Conservation (phyloP, 139 green algal species). For the Chlorella sp. region DNA sequence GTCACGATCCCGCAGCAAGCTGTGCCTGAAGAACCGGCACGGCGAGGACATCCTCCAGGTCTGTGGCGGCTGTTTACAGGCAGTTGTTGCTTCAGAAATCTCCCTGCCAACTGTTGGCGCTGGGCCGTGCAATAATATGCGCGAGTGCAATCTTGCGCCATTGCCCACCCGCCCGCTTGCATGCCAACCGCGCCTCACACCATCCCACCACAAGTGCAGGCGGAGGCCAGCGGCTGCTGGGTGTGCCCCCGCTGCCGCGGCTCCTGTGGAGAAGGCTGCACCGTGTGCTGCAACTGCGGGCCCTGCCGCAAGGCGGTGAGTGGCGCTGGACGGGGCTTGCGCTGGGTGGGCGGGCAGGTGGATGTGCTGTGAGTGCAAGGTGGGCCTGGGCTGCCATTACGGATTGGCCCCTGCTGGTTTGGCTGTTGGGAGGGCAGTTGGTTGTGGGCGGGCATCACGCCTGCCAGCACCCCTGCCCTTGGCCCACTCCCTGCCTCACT, state of each 20-base stretch:
- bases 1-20: constrained; percentile 69
- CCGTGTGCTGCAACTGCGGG: constrained; percentile 85
- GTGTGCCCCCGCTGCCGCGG: constrained; percentile 80
- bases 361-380: too few relatives aligned
- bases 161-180: too few relatives aligned
- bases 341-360: too few relatives aligned
- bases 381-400: too few relatives aligned
- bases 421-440: too few relatives aligned
- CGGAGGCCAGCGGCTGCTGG: constrained; percentile 64
- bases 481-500: background rate
- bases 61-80: background rate
- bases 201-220: constrained; percentile 14
- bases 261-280: constrained; percentile 75
- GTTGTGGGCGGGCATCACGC: too few relatives aligned
- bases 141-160: too few relatives aligned
- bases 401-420: too few relatives aligned
- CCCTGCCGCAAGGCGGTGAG: constrained; percentile 80
- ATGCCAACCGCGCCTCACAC: background rate
- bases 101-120: too few relatives aligned
- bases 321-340: background rate
- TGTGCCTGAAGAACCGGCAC: constrained; percentile 81
- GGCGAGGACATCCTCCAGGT: constrained; percentile 64
- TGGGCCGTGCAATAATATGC: too few relatives aligned
- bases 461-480: too few relatives aligned
- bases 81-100: background rate